Evolutionary conservation across 1,284 basidiomycete genomes (phyloP).

Genomic region (Trichosporon sp.): DNA sequence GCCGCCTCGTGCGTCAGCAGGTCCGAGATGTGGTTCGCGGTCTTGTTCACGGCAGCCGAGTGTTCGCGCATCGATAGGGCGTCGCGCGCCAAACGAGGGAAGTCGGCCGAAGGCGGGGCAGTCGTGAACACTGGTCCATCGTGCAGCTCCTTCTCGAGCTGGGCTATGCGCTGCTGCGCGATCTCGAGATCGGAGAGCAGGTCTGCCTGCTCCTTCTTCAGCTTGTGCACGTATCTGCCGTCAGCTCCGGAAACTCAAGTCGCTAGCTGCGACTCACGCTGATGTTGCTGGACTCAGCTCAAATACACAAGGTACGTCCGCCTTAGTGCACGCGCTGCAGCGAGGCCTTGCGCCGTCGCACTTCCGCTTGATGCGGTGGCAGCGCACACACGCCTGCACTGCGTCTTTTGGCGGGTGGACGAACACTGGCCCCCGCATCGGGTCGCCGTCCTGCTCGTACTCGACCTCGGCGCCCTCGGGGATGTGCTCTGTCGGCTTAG

Average conservation of each 20-base stretch:
- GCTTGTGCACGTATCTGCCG: slow-evolving; percentile 27
- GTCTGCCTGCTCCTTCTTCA: slow-evolving; percentile 27
- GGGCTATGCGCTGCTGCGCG: slow-evolving; percentile 28
- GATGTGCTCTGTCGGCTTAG: slow-evolving; percentile 8
- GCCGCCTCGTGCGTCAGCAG: slow-evolving; percentile 21
- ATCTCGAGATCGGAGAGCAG: slow-evolving; percentile 26
- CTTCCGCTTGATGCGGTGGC: slow-evolving; percentile 43
- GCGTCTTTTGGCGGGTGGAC: slow-evolving; percentile 35
- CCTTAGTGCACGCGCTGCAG: slow-evolving; percentile 36
- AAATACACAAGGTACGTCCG: slow-evolving; percentile 41
- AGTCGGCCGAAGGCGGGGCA: background rate
- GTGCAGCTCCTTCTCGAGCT: slow-evolving; percentile 35
- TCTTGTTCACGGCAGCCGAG: background rate
- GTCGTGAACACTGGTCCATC: slow-evolving; percentile 2
- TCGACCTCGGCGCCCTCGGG: slow-evolving; percentile 26
- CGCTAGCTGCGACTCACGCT: slow-evolving; percentile 25
- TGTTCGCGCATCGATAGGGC: slow-evolving; percentile 14
- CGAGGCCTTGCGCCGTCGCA: slow-evolving; percentile 38
- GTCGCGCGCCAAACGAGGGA: background rate
- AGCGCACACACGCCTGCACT: slow-evolving; percentile 41
- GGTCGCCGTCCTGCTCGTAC: slow-evolving; percentile 32
- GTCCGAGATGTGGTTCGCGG: slow-evolving; percentile 2
- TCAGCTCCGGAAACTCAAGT: background rate
- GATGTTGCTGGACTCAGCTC: slow-evolving; percentile 39
- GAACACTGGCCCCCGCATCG: slow-evolving; percentile 33